Evolutionary conservation across 1,284 basidiomycete species (phyloP), one percentile per base, ranked within the genome.

Genomic region (Athelia sp.): DNA sequence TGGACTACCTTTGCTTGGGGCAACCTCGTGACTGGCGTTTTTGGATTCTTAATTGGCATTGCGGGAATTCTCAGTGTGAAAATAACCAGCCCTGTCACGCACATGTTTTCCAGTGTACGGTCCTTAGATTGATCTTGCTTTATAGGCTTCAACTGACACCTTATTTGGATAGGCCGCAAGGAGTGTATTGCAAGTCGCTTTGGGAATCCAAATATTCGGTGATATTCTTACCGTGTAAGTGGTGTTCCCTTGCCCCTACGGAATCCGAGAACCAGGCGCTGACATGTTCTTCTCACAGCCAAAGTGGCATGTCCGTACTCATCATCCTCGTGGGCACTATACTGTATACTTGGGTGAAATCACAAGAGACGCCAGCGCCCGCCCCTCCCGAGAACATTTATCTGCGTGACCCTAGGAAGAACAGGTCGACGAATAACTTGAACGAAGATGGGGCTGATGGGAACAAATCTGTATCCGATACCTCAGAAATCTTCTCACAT

Each of bases 1-100:
- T 71, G 71, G 51, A 64, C 58, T 8, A 70, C 79, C 4, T 87
- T 87, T 58, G 54, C 79, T 9, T 82, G 76, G 75, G 85, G 84
- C 3, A 80, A 73, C 53, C 54, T 81, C 40, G 71, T 84, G 45
- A 87, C 85, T 14, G 85, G 85, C 26, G 54, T 82, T n/a, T 85
- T 87, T 56, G 84, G 85, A 3, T 87, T 87, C 66, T 60, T 87
- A 51, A 76, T 88, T 19, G 86, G 84, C 55, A 68, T 87, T 44
- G 84, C 85, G 1, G 83, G 83, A 8, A 62, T 86, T 56, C 67
- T 87, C 52, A 83, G 81, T 58, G 85, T 87, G 66, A 87, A 86
- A 58, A 74, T 86, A 45, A 87, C 84, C 13, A 83, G 81, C 56
- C 84, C 84, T 4, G 73, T 87, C 50, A 86, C 84, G 1, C 84